These are phyloP conservation scores for Fusarium pilosicola DNA, from an alignment of 2,329 filamentous ascomycete genomes.

Conservation along the genomic window DNA sequence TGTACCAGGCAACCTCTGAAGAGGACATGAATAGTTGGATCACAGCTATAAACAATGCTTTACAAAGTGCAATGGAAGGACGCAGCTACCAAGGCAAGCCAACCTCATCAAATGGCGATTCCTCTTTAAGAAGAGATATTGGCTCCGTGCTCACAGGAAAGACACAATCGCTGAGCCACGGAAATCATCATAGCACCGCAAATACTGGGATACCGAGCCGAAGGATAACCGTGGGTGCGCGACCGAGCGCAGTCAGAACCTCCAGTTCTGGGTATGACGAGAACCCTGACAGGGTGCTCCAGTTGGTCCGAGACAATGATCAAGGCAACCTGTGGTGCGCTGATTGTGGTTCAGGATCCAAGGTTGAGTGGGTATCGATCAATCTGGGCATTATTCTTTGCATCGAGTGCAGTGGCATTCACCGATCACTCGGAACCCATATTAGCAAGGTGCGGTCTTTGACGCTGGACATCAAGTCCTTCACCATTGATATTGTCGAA, in stretches of 20 bases:
- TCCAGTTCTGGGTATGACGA: constrained; percentile 81
- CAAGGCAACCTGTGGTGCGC: constrained; percentile 94
- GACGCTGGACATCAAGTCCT: constrained; percentile 94
- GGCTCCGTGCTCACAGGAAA: constrained; percentile 94
- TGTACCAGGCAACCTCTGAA: constrained; percentile 97
- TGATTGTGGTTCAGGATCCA: constrained; percentile 89
- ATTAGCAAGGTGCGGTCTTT: constrained; percentile 97
- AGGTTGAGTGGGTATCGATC: constrained; percentile 99
- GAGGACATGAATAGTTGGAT: constrained; percentile 99
- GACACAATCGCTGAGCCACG: constrained; percentile 74
- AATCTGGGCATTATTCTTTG: constrained; percentile 96
- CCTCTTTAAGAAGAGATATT: constrained; percentile 82
- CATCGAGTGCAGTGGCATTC: constrained; percentile 98
- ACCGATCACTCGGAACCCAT: constrained; percentile 94
- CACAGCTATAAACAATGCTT: constrained; percentile 91
- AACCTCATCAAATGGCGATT: constrained; percentile 55
- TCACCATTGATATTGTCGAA: constrained; percentile 97
- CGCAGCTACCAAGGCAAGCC: constrained; percentile 68
- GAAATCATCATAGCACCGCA: constrained; percentile 60
- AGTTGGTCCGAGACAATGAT: constrained; percentile 87
- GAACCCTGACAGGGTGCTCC: constrained; percentile 84
- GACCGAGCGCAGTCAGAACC: constrained; percentile 76
- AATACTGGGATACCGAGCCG: constrained; percentile 72
- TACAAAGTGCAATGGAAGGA: constrained; percentile 94
- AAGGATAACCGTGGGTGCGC: constrained; percentile 90